Evolutionary conservation across 129 eudicot species (phyloP).

Genomic region (Gnaphalium uliginosum): DNA sequence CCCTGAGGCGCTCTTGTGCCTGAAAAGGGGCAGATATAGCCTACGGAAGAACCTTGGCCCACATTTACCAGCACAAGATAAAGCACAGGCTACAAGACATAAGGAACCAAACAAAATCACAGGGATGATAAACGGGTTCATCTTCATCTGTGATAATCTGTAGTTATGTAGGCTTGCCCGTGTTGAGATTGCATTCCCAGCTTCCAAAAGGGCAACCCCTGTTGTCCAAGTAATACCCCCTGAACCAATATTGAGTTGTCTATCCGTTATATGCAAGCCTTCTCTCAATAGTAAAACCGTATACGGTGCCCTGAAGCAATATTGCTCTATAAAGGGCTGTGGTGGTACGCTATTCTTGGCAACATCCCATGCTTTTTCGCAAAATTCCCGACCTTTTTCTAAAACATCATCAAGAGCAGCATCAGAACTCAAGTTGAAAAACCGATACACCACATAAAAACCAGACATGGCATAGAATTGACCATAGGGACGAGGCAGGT

Average conservation of each 20-base stretch:
- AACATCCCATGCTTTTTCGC: conserved; percentile 75
- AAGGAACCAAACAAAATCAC: conserved; percentile 59
- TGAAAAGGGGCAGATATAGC: conserved; percentile 66
- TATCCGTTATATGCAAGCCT: conserved; percentile 90
- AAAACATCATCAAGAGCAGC: conserved; percentile 82
- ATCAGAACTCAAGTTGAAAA: conserved; percentile 81
- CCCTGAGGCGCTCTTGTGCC: conserved; percentile 58
- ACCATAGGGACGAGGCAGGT: conserved; percentile 80
- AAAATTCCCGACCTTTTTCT: conserved; percentile 82
- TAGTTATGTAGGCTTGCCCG: conserved; percentile 43
- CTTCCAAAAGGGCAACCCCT: conserved; percentile 94
- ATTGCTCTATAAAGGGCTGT: conserved; percentile 95
- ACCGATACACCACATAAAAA: conserved; percentile 84
- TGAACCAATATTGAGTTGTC: conserved; percentile 72
- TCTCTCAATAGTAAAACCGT: conserved; percentile 74
- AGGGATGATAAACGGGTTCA: conserved; percentile 53
- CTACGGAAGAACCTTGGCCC: conserved; percentile 59
- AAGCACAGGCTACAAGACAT: conserved; percentile 46
- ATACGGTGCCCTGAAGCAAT: conserved; percentile 97
- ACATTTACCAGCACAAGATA: conserved; percentile 57
- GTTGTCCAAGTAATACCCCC: conserved; percentile 99
- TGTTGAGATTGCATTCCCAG: conserved; percentile 71
- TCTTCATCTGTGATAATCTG: conserved; percentile 50
- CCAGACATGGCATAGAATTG: conserved; percentile 96
- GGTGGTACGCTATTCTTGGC: conserved; percentile 86